Conservation (phyloP, 177 flowering plant species). For the Tripterygium wilfordii region DNA sequence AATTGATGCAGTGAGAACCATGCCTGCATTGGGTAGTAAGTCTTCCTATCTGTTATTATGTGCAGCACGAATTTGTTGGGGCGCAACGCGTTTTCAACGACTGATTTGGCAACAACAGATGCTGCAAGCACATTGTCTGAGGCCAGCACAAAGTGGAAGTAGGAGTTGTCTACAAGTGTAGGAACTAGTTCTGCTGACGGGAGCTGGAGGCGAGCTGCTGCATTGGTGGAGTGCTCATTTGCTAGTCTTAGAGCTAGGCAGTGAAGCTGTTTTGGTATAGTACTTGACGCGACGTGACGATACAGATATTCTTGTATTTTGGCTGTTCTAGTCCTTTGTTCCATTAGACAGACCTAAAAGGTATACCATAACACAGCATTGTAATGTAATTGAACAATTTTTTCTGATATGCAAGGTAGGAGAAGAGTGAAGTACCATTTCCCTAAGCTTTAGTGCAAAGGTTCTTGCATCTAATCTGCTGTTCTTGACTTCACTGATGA, state of each 20-base stretch:
- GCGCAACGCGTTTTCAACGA: conserved; percentile 52
- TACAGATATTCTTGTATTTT: conserved; percentile 80
- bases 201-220: conserved; percentile 86
- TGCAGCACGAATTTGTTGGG: conserved; percentile 77
- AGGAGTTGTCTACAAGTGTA: conserved; percentile 78
- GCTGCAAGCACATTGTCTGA: conserved; percentile 90
- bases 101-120: conserved; percentile 77
- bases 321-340: conserved; percentile 73
- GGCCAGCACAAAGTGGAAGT: conserved; percentile 81
- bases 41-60: conserved; percentile 81
- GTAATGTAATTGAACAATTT: too few relatives aligned
- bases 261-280: conserved; percentile 94
- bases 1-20: conserved; percentile 89
- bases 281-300: conserved; percentile 92
- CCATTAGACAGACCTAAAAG: conserved; percentile 70
- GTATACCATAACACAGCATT: too few relatives aligned
- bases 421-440: too few relatives aligned
- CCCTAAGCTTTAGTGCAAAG: conserved; percentile 73
- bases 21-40: conserved; percentile 88
- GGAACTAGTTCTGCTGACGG: conserved; percentile 80
- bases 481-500: conserved; percentile 56
- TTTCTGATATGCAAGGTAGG: too few relatives aligned
- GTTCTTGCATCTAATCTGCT: conserved; percentile 53
- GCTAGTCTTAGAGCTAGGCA: conserved; percentile 77
- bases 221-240: conserved; percentile 75